Base-by-base conservation (phyloP, 2,329 filamentous ascomycete species). In the Stagonosporopsis vannaccii region DNA sequence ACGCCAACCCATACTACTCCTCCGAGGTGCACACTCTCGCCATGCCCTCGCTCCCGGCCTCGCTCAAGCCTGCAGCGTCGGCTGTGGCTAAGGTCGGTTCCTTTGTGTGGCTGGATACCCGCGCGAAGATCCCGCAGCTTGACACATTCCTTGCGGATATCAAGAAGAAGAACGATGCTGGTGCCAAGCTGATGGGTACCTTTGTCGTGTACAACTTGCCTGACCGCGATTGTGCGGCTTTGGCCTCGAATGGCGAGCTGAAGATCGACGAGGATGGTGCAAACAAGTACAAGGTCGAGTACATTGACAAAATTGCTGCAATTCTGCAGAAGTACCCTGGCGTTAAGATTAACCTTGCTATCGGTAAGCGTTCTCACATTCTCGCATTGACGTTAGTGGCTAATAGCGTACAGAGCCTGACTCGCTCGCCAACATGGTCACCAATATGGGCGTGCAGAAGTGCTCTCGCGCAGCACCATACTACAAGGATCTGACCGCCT, bases 121-220 rank as follows among this genome's bases (percentile, higher is more conserved):
- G 76, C 4, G 77, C 72, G 42, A 84, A 84, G 62, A 79, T 84
- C 4, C 78, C 81, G 3, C 73, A 70, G 1, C 79, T 85, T 73
- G 79, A 75, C 3, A 77, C 75, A 0, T 82, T 79, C 62, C 73
- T 83, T 17, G 71, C 70, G 5, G 78, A 83, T 43, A 83, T 84
- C 64, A 70, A 79, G 58, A 65, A 74, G 33, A 67, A 79, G 61
- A 84, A 84, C 53, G 74, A 70, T 23, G 79, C 77, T 23, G 81
- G 81, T n/a, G 79, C 80, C 7, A 80, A 70, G 47, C 77, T 81
- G 53, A 78, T 80, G 17, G 80, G 79, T 17, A 79, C 78, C 1
- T 82, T 87, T 49, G 85, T 88, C 51, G 83, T 88, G 50, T 88
- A 88, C 72, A 82, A 88, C 69, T 75, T 88, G 12, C 86, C 86